Conservation (phyloP, 2,329 filamentous ascomycete genomes). For the Tothia fuscella region DNA sequence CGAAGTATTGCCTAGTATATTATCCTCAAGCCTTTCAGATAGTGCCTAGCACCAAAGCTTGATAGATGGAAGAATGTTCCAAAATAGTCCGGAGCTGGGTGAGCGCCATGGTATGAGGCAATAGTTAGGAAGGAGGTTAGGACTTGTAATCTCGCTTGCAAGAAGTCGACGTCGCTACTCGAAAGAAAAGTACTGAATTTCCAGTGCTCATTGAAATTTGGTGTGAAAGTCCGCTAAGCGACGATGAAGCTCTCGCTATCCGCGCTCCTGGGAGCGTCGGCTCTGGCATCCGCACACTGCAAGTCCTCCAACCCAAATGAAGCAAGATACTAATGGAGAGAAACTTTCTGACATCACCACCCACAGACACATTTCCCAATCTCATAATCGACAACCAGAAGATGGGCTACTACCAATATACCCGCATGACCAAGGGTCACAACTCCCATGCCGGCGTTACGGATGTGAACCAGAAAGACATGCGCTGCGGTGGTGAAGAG, state of each 20-base stretch:
- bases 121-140: too few species aligned
- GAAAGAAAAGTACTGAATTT: too few species aligned
- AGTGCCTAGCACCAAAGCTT: too few species aligned
- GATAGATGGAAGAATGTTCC: too few species aligned
- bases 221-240: not conserved
- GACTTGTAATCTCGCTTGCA: too few species aligned
- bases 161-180: too few species aligned
- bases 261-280: not conserved
- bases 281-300: constrained; percentile 1
- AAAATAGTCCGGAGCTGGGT: too few species aligned
- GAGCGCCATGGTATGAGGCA: too few species aligned
- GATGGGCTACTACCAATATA: constrained; percentile 1
- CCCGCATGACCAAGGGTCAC: not conserved
- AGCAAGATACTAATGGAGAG: not conserved
- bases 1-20: too few species aligned
- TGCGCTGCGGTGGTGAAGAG: constrained; percentile 5
- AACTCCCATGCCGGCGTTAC: not conserved
- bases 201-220: too few species aligned
- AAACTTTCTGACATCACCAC: not conserved
- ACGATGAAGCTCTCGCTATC: constrained; percentile 4
- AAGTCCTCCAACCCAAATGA: not conserved
- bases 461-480: constrained; percentile 1
- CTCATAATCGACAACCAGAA: not conserved
- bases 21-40: too few species aligned
- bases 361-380: constrained; percentile 4